phyloP scores from a whole-genome alignment of 768 basidiomycete species.

The Grammothele lineata region DNA sequence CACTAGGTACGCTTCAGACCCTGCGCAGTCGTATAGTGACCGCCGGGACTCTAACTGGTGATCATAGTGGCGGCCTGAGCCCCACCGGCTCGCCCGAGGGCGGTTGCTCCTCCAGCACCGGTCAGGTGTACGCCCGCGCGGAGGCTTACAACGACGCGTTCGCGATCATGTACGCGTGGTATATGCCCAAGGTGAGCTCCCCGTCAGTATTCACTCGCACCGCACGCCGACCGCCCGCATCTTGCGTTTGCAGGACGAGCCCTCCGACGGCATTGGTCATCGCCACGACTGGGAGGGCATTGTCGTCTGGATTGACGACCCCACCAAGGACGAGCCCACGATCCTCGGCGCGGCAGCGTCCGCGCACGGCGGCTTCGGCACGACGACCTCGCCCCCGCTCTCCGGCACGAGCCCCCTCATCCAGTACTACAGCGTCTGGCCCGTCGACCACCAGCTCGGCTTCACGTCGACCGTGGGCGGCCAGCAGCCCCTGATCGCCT shows the following conservation, averaged over 20 bases:
- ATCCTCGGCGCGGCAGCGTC: conserved; percentile 1
- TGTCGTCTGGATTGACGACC: conserved; percentile 3
- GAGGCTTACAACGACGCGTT: background rate
- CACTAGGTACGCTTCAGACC: background rate
- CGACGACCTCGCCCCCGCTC: background rate
- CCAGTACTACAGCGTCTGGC: background rate
- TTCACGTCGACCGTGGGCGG: background rate
- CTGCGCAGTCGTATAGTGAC: too few relatives aligned
- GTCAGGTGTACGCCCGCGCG: conserved; percentile 2
- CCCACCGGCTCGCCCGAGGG: background rate
- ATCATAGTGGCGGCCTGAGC: background rate
- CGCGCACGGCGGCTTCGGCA: background rate
- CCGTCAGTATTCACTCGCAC: too few relatives aligned
- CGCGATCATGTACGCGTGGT: conserved; percentile 3
- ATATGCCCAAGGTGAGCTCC: conserved; percentile 5
- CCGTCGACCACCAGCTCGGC: conserved; percentile 2
- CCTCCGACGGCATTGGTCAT: background rate
- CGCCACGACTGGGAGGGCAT: conserved; percentile 6
- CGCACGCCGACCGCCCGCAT: too few relatives aligned
- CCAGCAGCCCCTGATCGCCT: conserved; percentile 1
- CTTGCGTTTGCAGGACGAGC: background rate
- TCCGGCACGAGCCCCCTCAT: conserved; percentile 2
- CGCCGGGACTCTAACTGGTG: background rate
- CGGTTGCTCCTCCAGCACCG: background rate
- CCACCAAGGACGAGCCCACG: background rate